A percentile compares a stretch with the other conserved stretches of the same genome.
These are phyloP conservation scores for Nicotiana obtusifolia DNA, from an alignment of 257 asterid genomes.

Conservation along the genomic window DNA sequence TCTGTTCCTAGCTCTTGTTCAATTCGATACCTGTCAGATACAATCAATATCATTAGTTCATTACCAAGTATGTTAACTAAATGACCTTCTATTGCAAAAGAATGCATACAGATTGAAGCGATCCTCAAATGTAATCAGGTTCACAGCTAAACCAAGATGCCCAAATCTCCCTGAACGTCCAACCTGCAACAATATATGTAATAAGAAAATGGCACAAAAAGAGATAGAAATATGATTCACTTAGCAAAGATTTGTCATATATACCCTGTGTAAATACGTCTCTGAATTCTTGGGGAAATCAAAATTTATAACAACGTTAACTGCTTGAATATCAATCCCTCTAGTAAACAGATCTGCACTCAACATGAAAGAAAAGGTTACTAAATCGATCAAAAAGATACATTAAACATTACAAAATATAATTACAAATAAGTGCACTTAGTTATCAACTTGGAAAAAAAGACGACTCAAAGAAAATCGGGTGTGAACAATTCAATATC, in stretches of 20 bases:
- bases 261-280: conserved; percentile 86
- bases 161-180: conserved; percentile 96
- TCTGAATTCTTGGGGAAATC: conserved; percentile 83
- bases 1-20: conserved; percentile 97
- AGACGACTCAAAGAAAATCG: background rate
- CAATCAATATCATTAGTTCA: conserved; percentile 5
- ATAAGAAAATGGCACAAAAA: conserved; percentile 1
- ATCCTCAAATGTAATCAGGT: conserved; percentile 80
- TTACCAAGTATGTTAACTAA: conserved; percentile 8
- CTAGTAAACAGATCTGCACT: conserved; percentile 76
- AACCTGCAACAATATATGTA: conserved; percentile 40
- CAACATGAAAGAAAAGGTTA: conserved; percentile 9
- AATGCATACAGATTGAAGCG: conserved; percentile 76
- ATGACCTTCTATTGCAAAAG: background rate
- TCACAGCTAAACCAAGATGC: conserved; percentile 91
- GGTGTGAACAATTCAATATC: background rate
- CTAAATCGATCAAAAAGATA: conserved; percentile 4
- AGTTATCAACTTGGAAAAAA: background rate
- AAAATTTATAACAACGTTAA: conserved; percentile 80
- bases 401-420: background rate
- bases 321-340: conserved; percentile 92
- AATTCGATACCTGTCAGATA: conserved; percentile 63
- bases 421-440: background rate
- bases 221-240: background rate
- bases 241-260: conserved; percentile 8